Evolutionary conservation across 2,329 filamentous ascomycete genomes (phyloP).

Genomic region (Neopestalotiopsis sp.): DNA sequence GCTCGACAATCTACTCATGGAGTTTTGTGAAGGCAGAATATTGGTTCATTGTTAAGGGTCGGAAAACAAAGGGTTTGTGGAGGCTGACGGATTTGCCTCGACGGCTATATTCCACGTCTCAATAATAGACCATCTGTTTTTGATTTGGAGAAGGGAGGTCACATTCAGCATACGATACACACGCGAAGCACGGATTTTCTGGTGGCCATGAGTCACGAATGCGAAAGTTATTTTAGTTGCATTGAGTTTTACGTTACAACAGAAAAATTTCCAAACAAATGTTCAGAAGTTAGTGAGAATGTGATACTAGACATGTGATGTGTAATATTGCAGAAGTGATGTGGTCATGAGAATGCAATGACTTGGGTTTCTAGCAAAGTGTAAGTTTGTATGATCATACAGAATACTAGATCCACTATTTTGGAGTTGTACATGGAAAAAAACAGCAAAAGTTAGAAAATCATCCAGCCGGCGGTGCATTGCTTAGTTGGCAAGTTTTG

Average conservation of each 20-base stretch:
- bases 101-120: neutral
- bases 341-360: too few species aligned
- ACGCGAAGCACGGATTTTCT: neutral
- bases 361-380: too few species aligned
- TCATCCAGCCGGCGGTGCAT: neutral
- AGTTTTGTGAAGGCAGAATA: neutral
- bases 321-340: too few species aligned
- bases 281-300: too few species aligned
- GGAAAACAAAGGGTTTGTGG: neutral
- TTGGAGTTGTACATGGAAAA: neutral
- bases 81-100: neutral
- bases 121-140: neutral
- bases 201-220: neutral
- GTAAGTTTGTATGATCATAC: too few species aligned
- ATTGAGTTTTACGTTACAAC: neutral
- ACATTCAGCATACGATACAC: conserved; percentile 7
- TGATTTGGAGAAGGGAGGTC: neutral
- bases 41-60: neutral
- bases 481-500: neutral
- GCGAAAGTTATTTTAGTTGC: neutral
- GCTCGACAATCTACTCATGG: neutral
- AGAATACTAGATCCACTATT: neutral
- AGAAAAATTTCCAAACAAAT: neutral
- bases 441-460: neutral
- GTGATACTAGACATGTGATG: too few species aligned